These are phyloP conservation scores for Corymbia calophylla DNA, from an alignment of 441 rosid species.

Conservation along the genomic window DNA sequence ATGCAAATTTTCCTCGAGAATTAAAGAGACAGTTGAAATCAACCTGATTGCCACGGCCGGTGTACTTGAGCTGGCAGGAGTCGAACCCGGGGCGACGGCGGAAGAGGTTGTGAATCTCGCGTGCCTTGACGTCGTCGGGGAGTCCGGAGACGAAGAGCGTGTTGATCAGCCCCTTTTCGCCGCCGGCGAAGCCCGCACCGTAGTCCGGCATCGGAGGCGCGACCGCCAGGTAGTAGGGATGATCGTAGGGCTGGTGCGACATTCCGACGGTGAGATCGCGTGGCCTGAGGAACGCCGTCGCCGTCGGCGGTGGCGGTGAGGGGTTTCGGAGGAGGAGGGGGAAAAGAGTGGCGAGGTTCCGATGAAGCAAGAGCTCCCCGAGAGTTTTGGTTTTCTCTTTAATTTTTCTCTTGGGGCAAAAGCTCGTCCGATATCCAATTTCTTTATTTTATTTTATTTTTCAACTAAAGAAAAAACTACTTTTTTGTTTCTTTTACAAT, in stretches of 20 bases:
- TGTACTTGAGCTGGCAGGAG: constrained; percentile 79
- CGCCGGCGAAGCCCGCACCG: neutral
- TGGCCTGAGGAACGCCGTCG: neutral
- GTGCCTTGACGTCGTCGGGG: constrained; percentile 76
- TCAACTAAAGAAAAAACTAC: neutral
- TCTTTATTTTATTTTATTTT: neutral
- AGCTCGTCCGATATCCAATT: neutral
- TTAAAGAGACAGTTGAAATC: neutral
- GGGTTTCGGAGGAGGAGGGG: neutral
- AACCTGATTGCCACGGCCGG: constrained; percentile 87
- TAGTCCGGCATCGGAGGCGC: constrained; percentile 5
- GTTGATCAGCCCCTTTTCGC: constrained; percentile 39
- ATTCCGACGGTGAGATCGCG: constrained; percentile 1
- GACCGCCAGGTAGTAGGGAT: constrained; percentile 35
- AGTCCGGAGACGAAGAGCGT: constrained; percentile 80
- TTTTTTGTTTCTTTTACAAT: neutral
- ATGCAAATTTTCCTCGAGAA: neutral
- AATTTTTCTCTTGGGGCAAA: too few species aligned
- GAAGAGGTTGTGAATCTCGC: constrained; percentile 89
- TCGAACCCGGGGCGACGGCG: constrained; percentile 69
- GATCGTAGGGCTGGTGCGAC: constrained; percentile 53
- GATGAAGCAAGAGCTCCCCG: neutral
- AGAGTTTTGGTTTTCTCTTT: neutral
- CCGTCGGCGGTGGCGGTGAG: neutral
- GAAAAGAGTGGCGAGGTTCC: neutral